A percentile compares a stretch with the other conserved stretches of the same genome.
phyloP scores from a whole-genome alignment of 306 rosid species.

The Gastrolobium bilobum region DNA sequence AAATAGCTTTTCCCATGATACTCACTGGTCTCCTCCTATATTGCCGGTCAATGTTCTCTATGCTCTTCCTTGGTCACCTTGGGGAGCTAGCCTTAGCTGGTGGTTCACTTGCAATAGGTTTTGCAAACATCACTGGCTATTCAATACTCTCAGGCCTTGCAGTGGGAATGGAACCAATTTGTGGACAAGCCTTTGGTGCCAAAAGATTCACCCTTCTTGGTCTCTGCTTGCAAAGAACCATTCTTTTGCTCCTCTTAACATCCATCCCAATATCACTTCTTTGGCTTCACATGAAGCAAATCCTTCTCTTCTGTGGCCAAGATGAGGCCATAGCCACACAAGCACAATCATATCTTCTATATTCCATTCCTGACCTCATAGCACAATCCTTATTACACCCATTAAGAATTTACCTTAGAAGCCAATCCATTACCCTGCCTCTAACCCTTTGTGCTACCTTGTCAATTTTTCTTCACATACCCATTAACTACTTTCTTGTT shows the following conservation, averaged over 20 bases:
- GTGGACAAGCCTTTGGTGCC: conserved; percentile 93
- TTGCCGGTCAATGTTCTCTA: conserved; percentile 90
- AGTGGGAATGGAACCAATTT: conserved; percentile 94
- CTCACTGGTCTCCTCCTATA: conserved; percentile 80
- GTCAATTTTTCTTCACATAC: conserved; percentile 78
- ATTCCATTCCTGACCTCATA: conserved; percentile 89
- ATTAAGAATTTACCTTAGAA: conserved; percentile 80
- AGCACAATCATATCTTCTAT: conserved; percentile 79
- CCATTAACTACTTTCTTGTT: conserved; percentile 77
- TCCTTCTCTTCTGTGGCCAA: conserved; percentile 77
- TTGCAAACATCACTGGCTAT: conserved; percentile 95
- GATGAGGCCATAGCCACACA: conserved; percentile 73
- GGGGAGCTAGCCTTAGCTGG: conserved; percentile 87
- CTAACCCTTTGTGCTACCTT: conserved; percentile 77
- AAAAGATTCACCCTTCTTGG: conserved; percentile 71
- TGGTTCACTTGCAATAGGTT: conserved; percentile 84
- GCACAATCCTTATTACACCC: conserved; percentile 89
- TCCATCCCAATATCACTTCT: conserved; percentile 84
- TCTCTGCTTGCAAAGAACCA: conserved; percentile 76
- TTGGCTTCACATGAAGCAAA: conserved; percentile 79
- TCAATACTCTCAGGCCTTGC: conserved; percentile 92
- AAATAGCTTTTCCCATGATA: conserved; percentile 85
- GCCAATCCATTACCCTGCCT: conserved; percentile 89
- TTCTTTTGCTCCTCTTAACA: conserved; percentile 61
- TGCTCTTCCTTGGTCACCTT: conserved; percentile 88